Conservation (phyloP, 805 yeast species). For the Saccharomycopsis olivae region DNA sequence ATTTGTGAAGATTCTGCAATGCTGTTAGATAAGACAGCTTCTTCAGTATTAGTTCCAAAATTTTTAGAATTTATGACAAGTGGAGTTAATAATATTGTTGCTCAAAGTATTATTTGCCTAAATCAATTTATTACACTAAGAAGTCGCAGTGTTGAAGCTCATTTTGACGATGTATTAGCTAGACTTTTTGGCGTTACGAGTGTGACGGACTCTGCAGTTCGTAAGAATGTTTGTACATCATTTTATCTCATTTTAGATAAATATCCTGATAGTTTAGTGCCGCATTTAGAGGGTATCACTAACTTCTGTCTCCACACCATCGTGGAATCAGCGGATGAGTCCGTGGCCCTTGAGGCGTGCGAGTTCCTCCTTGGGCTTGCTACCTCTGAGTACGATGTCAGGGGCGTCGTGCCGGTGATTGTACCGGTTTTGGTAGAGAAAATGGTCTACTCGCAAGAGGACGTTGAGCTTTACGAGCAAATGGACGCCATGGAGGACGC, state of each 20-base stretch:
- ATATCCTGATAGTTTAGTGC: constrained; percentile 68
- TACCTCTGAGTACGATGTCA: constrained; percentile 44
- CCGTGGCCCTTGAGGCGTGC: constrained; percentile 83
- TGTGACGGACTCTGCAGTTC: constrained; percentile 45
- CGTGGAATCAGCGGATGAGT: constrained; percentile 36
- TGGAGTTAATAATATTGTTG: constrained; percentile 39
- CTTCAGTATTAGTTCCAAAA: constrained; percentile 54
- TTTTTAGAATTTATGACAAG: constrained; percentile 43
- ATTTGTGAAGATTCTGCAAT: constrained; percentile 82
- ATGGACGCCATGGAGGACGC: constrained; percentile 71
- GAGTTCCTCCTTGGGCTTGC: constrained; percentile 77
- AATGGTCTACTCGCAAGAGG: constrained; percentile 85
- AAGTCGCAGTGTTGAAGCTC: constrained; percentile 51
- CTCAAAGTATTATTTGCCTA: constrained; percentile 58
- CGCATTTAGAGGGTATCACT: constrained; percentile 80
- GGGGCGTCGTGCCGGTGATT: constrained; percentile 48
- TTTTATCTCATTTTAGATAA: constrained; percentile 62
- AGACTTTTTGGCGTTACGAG: constrained; percentile 62
- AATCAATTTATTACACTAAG: constrained; percentile 65
- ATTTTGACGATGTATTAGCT: constrained; percentile 54
- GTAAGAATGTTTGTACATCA: constrained; percentile 67
- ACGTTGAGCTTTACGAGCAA: constrained; percentile 50
- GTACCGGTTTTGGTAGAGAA: constrained; percentile 69
- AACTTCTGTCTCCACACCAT: constrained; percentile 75
- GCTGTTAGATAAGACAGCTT: constrained; percentile 56